Evolutionary conservation across 805 yeast species (phyloP).

Genomic region (Debaryomyces castellii): DNA sequence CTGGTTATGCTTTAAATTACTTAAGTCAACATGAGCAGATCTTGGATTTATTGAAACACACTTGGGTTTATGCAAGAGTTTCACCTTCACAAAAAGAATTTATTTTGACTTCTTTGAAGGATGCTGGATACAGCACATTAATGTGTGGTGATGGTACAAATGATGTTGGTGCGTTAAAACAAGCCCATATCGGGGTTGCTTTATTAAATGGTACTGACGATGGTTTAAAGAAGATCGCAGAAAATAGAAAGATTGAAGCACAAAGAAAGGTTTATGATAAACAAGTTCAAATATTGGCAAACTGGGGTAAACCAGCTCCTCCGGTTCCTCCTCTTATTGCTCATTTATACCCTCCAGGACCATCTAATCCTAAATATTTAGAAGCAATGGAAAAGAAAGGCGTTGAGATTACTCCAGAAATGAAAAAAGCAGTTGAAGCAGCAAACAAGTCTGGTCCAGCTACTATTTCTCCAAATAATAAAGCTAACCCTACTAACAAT

Average conservation of each 20-base stretch:
- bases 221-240: slow-evolving; percentile 84
- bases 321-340: slow-evolving; percentile 87
- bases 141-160: slow-evolving; percentile 99
- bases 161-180: slow-evolving; percentile 98
- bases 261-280: slow-evolving; percentile 72
- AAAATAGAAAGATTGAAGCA: slow-evolving; percentile 67
- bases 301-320: slow-evolving; percentile 83
- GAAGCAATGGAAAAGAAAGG: slow-evolving; percentile 85
- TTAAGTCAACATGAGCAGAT: slow-evolving; percentile 69
- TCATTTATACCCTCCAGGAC: slow-evolving; percentile 95
- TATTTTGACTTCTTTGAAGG: slow-evolving; percentile 77
- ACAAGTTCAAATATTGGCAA: slow-evolving; percentile 73
- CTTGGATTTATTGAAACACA: slow-evolving; percentile 71
- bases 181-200: slow-evolving; percentile 98
- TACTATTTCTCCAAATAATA: slow-evolving; percentile 27
- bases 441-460: slow-evolving; percentile 44
- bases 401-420: slow-evolving; percentile 72
- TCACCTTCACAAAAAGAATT: slow-evolving; percentile 96
- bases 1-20: slow-evolving; percentile 83
- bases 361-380: slow-evolving; percentile 82
- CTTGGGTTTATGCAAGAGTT: slow-evolving; percentile 98
- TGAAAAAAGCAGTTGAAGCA: slow-evolving; percentile 56
- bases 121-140: slow-evolving; percentile 85
- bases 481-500: slow-evolving; percentile 26
- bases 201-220: slow-evolving; percentile 95